A percentile compares a stretch with the other conserved stretches of the same genome.
These are phyloP conservation scores for Stagonosporopsis cucurbitacearum DNA, from an alignment of 2,329 filamentous ascomycete species.

Conservation along the genomic window DNA sequence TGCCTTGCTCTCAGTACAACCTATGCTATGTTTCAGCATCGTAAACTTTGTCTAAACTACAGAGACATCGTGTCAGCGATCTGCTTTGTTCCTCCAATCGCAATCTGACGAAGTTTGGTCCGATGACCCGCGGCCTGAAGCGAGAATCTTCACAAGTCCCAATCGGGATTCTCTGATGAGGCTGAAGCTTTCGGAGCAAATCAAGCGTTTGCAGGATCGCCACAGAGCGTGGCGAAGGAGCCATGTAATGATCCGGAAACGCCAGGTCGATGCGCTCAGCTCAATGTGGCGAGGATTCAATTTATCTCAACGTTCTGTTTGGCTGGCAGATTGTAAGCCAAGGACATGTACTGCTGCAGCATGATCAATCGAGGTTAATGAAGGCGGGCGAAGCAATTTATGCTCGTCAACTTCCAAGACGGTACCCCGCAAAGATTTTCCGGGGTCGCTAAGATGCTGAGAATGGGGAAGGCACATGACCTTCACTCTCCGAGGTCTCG, in stretches of 20 bases:
- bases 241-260: not conserved
- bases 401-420: slow-evolving; percentile 13
- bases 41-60: not conserved
- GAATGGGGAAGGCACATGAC: not conserved
- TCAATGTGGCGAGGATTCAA: not conserved
- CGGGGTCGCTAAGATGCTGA: not conserved
- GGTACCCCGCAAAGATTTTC: slow-evolving; percentile 19
- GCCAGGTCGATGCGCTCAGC: not conserved
- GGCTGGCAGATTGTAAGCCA: slow-evolving; percentile 1
- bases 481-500: not conserved
- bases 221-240: slow-evolving; percentile 8
- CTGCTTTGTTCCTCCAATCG: slow-evolving; percentile 11
- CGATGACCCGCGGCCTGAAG: not conserved
- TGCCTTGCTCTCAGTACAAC: not conserved
- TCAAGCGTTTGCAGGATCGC: slow-evolving; percentile 2
- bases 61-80: not conserved
- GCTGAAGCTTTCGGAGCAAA: slow-evolving; percentile 7
- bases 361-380: not conserved
- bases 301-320: not conserved
- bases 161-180: not conserved
- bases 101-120: not conserved
- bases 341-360: not conserved
- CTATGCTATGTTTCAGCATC: not conserved
- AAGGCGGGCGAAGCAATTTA: slow-evolving; percentile 5
- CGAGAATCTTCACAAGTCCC: not conserved